These are phyloP conservation scores for Chimonanthus praecox DNA, from an alignment of 164 flowering plant genomes.

Conservation along the genomic window DNA sequence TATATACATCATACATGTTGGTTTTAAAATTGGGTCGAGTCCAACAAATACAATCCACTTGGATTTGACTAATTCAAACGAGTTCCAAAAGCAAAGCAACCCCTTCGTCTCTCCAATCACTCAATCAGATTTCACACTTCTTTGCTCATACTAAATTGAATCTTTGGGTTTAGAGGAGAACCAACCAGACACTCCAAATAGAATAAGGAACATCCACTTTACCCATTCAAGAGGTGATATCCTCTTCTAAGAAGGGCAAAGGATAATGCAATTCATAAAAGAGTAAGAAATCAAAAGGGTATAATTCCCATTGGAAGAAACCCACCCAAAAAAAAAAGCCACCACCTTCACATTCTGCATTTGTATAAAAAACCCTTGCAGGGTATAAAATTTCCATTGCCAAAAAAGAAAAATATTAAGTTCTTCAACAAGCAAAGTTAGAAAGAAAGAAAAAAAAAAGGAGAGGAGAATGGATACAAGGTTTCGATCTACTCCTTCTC, in stretches of 20 bases:
- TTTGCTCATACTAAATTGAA: no score
- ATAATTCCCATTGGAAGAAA: constrained; percentile 15
- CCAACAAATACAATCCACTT: no score
- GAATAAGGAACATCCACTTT: neutral
- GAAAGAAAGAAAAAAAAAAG: no score
- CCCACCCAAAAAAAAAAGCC: neutral
- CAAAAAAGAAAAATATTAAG: neutral
- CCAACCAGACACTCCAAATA: neutral
- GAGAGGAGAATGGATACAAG: constrained; percentile 3
- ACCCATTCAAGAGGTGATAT: neutral
- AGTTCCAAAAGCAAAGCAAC: no score
- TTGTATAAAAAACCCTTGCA: no score
- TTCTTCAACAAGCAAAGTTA: neutral
- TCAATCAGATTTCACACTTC: no score
- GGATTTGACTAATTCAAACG: no score
- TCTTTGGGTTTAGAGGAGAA: neutral
- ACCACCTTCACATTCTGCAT: neutral
- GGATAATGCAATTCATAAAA: neutral
- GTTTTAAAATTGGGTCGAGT: no score
- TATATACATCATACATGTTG: no score
- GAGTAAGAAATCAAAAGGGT: constrained; percentile 17
- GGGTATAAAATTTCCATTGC: no score
- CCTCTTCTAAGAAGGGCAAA: neutral
- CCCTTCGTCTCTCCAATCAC: no score
- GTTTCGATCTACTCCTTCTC: neutral